Evolutionary conservation across 176 grass and related monocot genomes (phyloP).

Genomic region (Panicum miliaceum): DNA sequence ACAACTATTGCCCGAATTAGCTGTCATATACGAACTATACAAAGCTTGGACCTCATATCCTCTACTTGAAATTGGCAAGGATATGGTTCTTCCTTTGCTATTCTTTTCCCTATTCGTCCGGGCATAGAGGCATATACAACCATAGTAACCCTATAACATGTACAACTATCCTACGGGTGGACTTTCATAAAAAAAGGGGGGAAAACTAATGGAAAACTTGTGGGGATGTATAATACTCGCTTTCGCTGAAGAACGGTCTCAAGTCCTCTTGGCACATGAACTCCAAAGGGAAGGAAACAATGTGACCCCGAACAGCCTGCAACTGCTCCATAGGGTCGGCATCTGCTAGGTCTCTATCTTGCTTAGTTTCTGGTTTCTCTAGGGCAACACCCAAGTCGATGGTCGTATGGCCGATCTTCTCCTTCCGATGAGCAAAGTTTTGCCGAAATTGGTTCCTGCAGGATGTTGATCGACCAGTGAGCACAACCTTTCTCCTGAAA

Average conservation of each 20-base stretch:
- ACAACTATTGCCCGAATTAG: neutral
- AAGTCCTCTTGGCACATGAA: conserved; percentile 87
- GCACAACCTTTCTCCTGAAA: neutral
- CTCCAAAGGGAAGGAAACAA: conserved; percentile 75
- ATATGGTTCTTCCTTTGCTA: neutral
- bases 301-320: conserved; percentile 57
- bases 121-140: conserved; percentile 6
- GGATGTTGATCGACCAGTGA: conserved; percentile 5
- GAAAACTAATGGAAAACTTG: conserved; percentile 72
- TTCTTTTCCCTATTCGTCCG: neutral
- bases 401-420: conserved; percentile 69
- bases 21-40: neutral
- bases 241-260: conserved; percentile 67
- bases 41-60: conserved; percentile 5
- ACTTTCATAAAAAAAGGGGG: neutral
- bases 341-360: conserved; percentile 41
- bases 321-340: conserved; percentile 52
- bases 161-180: conserved; percentile 20
- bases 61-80: conserved; percentile 17
- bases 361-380: conserved; percentile 38
- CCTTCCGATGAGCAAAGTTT: conserved; percentile 58
- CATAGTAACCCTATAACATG: neutral
- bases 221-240: conserved; percentile 70
- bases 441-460: conserved; percentile 68
- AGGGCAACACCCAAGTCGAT: conserved; percentile 71